phyloP scores from a whole-genome alignment of 176 grass and related monocot genomes.

The Elymus sibiricus region DNA sequence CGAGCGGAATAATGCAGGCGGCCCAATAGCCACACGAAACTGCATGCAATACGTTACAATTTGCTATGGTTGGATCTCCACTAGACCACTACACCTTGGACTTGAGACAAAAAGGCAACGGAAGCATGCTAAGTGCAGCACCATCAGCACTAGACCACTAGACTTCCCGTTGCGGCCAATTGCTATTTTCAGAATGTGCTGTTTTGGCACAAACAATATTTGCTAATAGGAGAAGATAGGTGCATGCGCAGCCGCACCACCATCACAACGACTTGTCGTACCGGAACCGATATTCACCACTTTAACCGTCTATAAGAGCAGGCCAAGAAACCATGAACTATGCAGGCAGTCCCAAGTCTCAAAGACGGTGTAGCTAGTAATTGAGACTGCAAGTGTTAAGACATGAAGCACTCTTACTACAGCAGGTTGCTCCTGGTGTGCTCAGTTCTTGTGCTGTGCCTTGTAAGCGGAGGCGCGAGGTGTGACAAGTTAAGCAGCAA shows the following conservation, averaged over 20 bases:
- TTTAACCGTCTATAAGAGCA: slow-evolving; percentile 27
- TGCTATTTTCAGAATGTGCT: slow-evolving; percentile 19
- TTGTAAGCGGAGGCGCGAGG: not conserved
- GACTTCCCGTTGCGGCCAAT: slow-evolving; percentile 12
- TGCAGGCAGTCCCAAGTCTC: slow-evolving; percentile 12
- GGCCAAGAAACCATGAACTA: not conserved
- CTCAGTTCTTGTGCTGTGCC: slow-evolving; percentile 36
- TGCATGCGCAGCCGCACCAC: slow-evolving; percentile 31
- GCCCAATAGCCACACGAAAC: not conserved
- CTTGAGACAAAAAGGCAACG: slow-evolving; percentile 20
- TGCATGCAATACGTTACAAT: slow-evolving; percentile 2
- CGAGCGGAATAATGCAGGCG: not conserved
- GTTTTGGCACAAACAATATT: not conserved
- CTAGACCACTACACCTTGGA: slow-evolving; percentile 39
- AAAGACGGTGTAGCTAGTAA: not conserved
- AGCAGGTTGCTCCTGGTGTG: slow-evolving; percentile 29
- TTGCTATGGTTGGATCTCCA: slow-evolving; percentile 33
- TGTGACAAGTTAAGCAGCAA: slow-evolving; percentile 37
- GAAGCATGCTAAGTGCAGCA: slow-evolving; percentile 38
- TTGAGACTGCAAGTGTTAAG: not conserved
- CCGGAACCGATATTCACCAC: not conserved
- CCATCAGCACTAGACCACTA: slow-evolving; percentile 5
- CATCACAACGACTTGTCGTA: not conserved
- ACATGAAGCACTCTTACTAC: slow-evolving; percentile 29
- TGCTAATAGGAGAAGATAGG: not conserved